These are phyloP conservation scores for Forsythia viridissima DNA, from an alignment of 257 asterid genomes.

Conservation along the genomic window DNA sequence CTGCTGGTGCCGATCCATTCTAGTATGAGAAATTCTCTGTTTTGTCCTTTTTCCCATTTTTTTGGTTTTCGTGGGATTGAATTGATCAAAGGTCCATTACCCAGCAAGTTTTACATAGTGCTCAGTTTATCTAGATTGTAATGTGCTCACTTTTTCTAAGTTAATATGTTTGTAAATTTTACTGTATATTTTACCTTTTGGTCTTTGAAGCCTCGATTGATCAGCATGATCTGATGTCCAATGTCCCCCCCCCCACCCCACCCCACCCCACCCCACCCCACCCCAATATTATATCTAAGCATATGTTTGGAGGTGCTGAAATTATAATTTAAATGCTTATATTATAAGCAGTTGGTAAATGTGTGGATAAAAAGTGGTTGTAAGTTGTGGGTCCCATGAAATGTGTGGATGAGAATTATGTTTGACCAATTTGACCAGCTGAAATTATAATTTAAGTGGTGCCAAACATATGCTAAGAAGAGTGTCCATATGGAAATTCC, in stretches of 20 bases:
- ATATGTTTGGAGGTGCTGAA: too few species aligned
- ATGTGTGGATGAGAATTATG: too few species aligned
- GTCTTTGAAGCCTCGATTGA: neutral
- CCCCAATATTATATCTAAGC: constrained; percentile 35
- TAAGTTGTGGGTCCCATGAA: too few species aligned
- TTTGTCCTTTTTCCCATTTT: neutral
- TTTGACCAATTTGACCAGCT: too few species aligned
- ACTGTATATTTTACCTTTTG: neutral
- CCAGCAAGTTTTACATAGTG: neutral
- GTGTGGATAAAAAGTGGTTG: too few species aligned
- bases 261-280: too few species aligned
- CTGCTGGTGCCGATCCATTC: neutral
- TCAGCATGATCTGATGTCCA: neutral
- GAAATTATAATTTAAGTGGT: too few species aligned
- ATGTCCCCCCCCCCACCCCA: neutral
- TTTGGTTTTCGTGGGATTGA: neutral
- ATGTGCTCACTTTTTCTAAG: neutral
- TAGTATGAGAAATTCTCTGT: neutral
- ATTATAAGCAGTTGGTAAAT: too few species aligned
- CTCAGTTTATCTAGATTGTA: neutral
- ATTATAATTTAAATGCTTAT: too few species aligned
- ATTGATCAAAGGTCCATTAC: neutral
- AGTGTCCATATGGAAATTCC: constrained; percentile 38
- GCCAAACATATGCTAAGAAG: too few species aligned
- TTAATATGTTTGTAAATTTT: neutral